Evolutionary conservation across 2,329 filamentous ascomycete genomes (phyloP).

Genomic region (Colletotrichum coccodes): DNA sequence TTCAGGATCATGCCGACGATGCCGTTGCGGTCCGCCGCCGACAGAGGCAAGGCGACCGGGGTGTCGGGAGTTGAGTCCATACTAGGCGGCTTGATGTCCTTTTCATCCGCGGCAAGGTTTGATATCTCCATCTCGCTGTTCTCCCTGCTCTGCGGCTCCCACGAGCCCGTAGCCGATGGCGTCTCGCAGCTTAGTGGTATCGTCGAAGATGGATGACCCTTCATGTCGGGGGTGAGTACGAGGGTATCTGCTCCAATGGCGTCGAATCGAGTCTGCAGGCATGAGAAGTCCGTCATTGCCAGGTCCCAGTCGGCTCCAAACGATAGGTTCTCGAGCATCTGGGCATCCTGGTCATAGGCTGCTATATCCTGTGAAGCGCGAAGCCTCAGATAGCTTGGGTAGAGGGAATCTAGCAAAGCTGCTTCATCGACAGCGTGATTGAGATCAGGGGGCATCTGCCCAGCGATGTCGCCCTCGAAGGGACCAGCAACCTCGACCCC

Average conservation of each 20-base stretch:
- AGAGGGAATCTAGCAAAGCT: background rate
- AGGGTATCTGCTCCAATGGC: background rate
- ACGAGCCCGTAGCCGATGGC: background rate
- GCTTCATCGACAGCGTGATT: background rate
- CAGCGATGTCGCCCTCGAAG: background rate
- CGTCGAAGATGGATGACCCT: background rate
- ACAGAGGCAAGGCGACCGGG: background rate
- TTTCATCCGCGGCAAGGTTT: background rate
- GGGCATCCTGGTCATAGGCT: background rate
- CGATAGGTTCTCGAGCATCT: background rate
- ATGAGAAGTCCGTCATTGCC: background rate
- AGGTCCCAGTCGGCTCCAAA: conserved; percentile 1
- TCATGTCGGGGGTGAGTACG: background rate
- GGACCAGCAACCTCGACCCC: no score
- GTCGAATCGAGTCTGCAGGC: background rate
- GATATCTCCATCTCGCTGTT: conserved; percentile 4
- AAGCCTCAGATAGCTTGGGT: background rate
- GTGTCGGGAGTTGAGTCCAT: background rate
- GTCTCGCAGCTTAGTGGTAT: background rate
- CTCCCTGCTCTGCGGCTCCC: background rate
- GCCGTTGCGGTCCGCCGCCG: background rate
- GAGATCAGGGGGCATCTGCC: background rate
- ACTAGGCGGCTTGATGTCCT: background rate
- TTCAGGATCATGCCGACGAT: conserved; percentile 12
- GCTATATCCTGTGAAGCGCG: background rate